Conservation (phyloP, 2,329 filamentous ascomycete genomes). For the Alternaria conjuncta region DNA sequence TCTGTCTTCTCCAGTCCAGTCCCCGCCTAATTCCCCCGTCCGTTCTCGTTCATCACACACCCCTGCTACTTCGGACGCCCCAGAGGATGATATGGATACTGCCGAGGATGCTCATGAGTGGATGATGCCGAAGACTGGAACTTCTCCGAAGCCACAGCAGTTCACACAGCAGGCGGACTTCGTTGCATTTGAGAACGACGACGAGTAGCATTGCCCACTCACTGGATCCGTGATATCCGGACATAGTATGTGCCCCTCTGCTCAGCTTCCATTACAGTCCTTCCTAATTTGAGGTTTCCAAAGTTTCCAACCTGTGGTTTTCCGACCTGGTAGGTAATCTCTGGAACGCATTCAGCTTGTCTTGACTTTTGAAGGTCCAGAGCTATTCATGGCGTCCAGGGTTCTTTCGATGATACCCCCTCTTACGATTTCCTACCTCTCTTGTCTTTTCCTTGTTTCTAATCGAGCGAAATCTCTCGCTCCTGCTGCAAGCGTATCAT, state of each 20-base stretch:
- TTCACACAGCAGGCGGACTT: conserved; percentile 43
- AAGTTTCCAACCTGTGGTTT: conserved; percentile 14
- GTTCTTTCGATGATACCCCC: conserved; percentile 33
- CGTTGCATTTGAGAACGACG: conserved; percentile 31
- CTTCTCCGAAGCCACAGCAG: conserved; percentile 18
- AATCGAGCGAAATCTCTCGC: neutral
- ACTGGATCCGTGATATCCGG: conserved; percentile 1
- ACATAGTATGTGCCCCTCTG: conserved; percentile 23
- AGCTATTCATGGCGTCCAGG: conserved; percentile 23
- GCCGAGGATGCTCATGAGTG: conserved; percentile 3
- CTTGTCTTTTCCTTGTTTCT: conserved; percentile 12
- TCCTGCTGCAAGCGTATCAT: neutral
- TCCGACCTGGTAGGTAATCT: conserved; percentile 27
- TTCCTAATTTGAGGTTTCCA: conserved; percentile 21
- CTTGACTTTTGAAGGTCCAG: conserved; percentile 18
- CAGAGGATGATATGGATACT: conserved; percentile 16
- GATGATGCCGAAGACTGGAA: neutral
- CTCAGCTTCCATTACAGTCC: neutral
- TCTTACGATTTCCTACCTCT: conserved; percentile 20
- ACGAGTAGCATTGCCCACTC: conserved; percentile 11
- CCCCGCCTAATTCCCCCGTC: neutral
- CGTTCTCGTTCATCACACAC: neutral
- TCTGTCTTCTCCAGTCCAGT: conserved; percentile 17
- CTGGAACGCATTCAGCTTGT: conserved; percentile 7
- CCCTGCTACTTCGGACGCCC: conserved; percentile 2